Evolutionary conservation across 257 asterid species (phyloP), one percentile per base, ranked within the genome.

Genomic region (Mentha longifolia): DNA sequence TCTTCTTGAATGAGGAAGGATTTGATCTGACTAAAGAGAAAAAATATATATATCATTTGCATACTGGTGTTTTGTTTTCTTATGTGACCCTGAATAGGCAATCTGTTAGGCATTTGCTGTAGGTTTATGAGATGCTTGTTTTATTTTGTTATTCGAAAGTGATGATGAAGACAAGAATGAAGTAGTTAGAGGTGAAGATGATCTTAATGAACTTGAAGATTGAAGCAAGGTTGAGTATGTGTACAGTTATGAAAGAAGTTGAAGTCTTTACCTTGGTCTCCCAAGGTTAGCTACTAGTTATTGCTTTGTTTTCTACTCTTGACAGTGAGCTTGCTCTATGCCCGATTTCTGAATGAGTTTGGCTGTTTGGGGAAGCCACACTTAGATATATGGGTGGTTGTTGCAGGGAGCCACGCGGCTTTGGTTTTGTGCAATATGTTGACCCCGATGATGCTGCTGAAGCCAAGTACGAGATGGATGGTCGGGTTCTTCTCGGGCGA

Each of bases 381-480:
- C 7, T 54, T 62, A 7, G 2, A 6, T 37, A 16, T 51, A 9
- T 8, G 7, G 30, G 57, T 56, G 63, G 6, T 30, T 35, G 17
- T 51, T 69, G 77, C 92, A 89, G 96, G 68, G 87, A 88, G 68
- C 94, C 94, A 0, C 85, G 98, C 9, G 98, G 96, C 13, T 92
- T 92, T 86, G 97, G 97, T 57, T 91, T 91, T 70, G 96, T 91
- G 67, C 96, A 91, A 68, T 91, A 58, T 67, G 57, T 89, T 42
- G 82, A 89, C 73, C 92, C 96, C 6, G 91, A 73, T 43, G 97
- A 89, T 85, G 96, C 95, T 47, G 90, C 91, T 17, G 98, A 92
- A 20, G 96, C 96, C 42, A 92, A 89, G 74, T 85, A 89, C 73
- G 49, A 70, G 35, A 76, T 76, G 76, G 76, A 76, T 22, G 80